Base-by-base conservation (phyloP, 2,329 filamentous ascomycete species). In the Fusarium agapanthi region DNA sequence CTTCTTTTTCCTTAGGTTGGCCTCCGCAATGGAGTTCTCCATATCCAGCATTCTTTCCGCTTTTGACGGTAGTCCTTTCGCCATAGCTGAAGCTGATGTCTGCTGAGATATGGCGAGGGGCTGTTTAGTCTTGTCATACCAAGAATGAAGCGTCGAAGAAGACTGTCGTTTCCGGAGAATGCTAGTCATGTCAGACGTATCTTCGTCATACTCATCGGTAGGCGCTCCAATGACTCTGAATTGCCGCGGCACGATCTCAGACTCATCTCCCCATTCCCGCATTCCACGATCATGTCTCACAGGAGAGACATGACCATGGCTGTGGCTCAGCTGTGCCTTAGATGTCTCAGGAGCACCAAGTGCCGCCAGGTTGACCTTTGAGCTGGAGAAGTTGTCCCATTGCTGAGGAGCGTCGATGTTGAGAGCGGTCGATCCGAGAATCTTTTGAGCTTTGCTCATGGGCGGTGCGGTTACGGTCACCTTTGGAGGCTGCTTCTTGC, bases 71-170 rank as follows among this genome's bases (percentile, higher is more conserved):
- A 86, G 77, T 7, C 87, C 87, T 72, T 87, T 89, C 28, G 88
- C 87, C 84, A 90, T 89, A 66, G 87, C 86, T 3, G 88, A 88
- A 47, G 83, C 86, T 1, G 88, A 89, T 1, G 88, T 89, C 76
- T 90, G 88, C 74, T 89, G 88, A 2, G 88, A 88, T 67, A 89
- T 85, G n/a, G 86, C 83, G 10, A 89, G 82, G 16, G 88, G 87
- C 53, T 87, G 83, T 74, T 88, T 88, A 10, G 85, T 78, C 75
- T 87, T 86, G 79, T 90, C 88, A 77, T 90, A 90, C 79, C 86
- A 88, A 2, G 87, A 88, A 37, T 82, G 82, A 65, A 89, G 84
- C n/a, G 88, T 89, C 9, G 88, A 88, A 41, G 82, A 85, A 5
- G 88, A 90, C 50, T 84, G 82, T 37, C 84, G 85, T 54, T 87